phyloP scores from a whole-genome alignment of 2,329 filamentous ascomycete species.

The Epichloe sibirici region DNA sequence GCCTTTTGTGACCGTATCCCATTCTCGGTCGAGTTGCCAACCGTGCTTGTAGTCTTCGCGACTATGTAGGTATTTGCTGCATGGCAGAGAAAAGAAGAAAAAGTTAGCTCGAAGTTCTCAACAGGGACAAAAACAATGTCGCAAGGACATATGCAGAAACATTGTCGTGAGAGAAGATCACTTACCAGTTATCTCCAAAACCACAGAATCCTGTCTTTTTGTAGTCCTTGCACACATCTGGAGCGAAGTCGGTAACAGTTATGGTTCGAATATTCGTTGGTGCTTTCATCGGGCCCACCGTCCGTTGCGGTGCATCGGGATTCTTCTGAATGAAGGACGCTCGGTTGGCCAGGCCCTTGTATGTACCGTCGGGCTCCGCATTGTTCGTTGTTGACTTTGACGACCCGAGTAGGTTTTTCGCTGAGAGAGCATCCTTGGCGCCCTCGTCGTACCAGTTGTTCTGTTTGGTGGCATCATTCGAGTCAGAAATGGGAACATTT shows the following conservation, averaged over 20 bases:
- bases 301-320: slow-evolving; percentile 54
- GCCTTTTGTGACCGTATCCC: slow-evolving; percentile 73
- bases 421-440: slow-evolving; percentile 31
- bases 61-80: slow-evolving; percentile 58
- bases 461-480: slow-evolving; percentile 81
- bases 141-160: not conserved
- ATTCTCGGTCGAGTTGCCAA: slow-evolving; percentile 90
- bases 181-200: slow-evolving; percentile 29
- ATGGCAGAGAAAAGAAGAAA: not conserved
- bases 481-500: slow-evolving; percentile 46
- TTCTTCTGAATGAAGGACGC: slow-evolving; percentile 70
- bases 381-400: slow-evolving; percentile 30
- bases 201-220: slow-evolving; percentile 54
- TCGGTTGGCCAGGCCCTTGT: slow-evolving; percentile 64
- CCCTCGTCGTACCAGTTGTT: slow-evolving; percentile 82
- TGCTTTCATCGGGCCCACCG: slow-evolving; percentile 77
- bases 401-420: slow-evolving; percentile 46
- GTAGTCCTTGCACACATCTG: slow-evolving; percentile 92
- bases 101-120: not conserved
- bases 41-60: slow-evolving; percentile 76
- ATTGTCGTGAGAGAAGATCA: slow-evolving; percentile 1
- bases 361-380: slow-evolving; percentile 48
- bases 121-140: not conserved
- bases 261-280: slow-evolving; percentile 83
- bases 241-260: slow-evolving; percentile 80